Percentiles rank a stretch among this genome's conserved stretches.
These are phyloP conservation scores for Ensete ventricosum DNA, from an alignment of 176 grass and related monocot species.

Conservation along the genomic window DNA sequence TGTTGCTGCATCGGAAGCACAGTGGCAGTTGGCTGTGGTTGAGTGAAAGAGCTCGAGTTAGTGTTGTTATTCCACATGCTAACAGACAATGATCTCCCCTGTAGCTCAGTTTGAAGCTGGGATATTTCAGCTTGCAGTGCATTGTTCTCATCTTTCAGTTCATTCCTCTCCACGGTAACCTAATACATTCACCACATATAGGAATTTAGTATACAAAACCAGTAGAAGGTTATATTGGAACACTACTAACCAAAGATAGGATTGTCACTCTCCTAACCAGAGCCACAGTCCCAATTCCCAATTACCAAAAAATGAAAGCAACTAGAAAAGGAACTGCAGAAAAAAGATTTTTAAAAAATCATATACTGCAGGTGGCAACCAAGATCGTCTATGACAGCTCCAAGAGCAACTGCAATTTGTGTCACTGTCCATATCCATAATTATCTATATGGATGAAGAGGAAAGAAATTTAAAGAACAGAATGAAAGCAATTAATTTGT, in stretches of 20 bases:
- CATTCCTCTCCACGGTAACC: constrained; percentile 49
- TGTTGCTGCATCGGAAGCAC: constrained; percentile 23
- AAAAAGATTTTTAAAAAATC: not conserved
- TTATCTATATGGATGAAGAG: not conserved
- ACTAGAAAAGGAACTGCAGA: not conserved
- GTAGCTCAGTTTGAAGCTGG: constrained; percentile 42
- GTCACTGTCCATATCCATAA: not conserved
- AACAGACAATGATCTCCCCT: constrained; percentile 21
- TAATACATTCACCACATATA: constrained; percentile 14
- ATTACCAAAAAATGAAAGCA: not conserved
- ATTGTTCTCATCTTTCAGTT: constrained; percentile 59
- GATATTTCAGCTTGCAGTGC: constrained; percentile 36
- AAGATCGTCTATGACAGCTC: not conserved
- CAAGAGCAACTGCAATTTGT: not conserved
- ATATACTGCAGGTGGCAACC: not conserved
- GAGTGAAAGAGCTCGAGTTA: constrained; percentile 12
- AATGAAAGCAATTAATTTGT: not conserved
- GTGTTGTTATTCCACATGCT: not conserved
- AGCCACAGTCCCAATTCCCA: not conserved
- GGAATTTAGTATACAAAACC: not conserved
- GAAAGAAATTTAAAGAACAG: not conserved
- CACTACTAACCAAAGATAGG: not conserved
- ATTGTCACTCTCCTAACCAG: not conserved
- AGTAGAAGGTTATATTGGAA: not conserved
- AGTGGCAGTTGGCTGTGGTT: constrained; percentile 1